Evolutionary conservation across 805 yeast genomes (phyloP).

Genomic region (Suhomyces prunicola): DNA sequence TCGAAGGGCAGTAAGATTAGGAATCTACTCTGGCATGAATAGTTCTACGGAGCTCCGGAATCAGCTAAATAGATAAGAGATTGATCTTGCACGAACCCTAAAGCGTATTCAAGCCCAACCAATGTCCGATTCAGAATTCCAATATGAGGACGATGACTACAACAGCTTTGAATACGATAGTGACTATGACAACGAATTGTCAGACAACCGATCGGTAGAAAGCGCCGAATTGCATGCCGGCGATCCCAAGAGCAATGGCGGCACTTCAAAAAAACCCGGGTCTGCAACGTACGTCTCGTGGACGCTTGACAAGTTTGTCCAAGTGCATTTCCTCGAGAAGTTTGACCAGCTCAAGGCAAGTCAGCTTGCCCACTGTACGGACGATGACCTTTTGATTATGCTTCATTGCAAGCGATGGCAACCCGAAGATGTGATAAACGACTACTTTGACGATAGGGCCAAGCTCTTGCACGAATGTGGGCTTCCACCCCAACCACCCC

Average conservation of each 20-base stretch:
- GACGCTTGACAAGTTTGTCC: constrained; percentile 24
- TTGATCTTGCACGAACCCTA: not conserved
- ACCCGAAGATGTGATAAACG: constrained; percentile 35
- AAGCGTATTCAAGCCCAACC: not conserved
- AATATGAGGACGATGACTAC: constrained; percentile 1
- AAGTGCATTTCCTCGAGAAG: constrained; percentile 20
- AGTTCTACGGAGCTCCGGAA: not conserved
- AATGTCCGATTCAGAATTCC: constrained; percentile 6
- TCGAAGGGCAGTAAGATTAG: not conserved
- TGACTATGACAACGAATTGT: constrained; percentile 11
- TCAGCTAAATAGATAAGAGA: not conserved
- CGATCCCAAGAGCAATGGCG: not conserved
- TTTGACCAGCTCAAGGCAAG: constrained; percentile 18
- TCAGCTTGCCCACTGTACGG: constrained; percentile 25
- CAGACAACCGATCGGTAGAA: not conserved
- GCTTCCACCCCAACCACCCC: constrained; percentile 8
- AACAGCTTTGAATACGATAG: constrained; percentile 1
- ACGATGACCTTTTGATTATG: constrained; percentile 33
- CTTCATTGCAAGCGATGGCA: constrained; percentile 40
- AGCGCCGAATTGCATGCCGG: not conserved
- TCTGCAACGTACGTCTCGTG: constrained; percentile 21
- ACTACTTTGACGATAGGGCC: constrained; percentile 30
- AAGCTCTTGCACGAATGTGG: constrained; percentile 29
- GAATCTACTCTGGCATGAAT: not conserved
- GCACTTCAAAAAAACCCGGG: not conserved